Conservation (phyloP, 2,329 filamentous ascomycete genomes). For the Knoxdaviesia capensis region DNA sequence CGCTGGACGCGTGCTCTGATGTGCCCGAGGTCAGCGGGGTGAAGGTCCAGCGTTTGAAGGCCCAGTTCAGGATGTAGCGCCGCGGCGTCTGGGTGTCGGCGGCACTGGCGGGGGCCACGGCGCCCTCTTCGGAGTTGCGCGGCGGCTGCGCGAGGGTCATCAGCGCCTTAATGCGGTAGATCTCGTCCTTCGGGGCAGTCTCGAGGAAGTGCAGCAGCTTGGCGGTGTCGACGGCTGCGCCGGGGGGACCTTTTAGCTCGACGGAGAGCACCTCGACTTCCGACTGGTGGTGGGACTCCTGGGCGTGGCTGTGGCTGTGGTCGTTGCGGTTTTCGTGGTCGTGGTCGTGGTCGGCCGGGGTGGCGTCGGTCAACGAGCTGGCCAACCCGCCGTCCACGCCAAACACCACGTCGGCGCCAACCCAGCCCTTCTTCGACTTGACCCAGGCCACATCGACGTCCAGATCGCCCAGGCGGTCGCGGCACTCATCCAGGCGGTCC, state of each 20-base stretch:
- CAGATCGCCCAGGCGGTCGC: conserved; percentile 63
- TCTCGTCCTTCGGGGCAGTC: conserved; percentile 71
- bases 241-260: conserved; percentile 31
- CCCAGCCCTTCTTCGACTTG: conserved; percentile 64
- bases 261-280: conserved; percentile 87
- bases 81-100: conserved; percentile 7
- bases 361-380: conserved; percentile 24
- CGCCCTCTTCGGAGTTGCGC: conserved; percentile 28
- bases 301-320: conserved; percentile 19
- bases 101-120: conserved; percentile 11
- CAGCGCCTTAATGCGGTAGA: conserved; percentile 80
- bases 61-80: conserved; percentile 92
- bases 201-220: conserved; percentile 48
- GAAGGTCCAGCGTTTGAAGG: conserved; percentile 89
- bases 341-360: conserved; percentile 13
- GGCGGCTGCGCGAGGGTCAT: conserved; percentile 26
- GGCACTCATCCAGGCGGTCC: conserved; percentile 51
- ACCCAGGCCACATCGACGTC: conserved; percentile 67
- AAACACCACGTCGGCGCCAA: conserved; percentile 62
- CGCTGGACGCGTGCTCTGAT: conserved; percentile 32
- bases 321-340: conserved; percentile 19
- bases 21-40: conserved; percentile 30
- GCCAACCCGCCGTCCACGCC: conserved; percentile 73
- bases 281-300: conserved; percentile 38
- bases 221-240: conserved; percentile 28